Evolutionary conservation across 1,284 basidiomycete species (phyloP).

Genomic region (Naganishia sp.): DNA sequence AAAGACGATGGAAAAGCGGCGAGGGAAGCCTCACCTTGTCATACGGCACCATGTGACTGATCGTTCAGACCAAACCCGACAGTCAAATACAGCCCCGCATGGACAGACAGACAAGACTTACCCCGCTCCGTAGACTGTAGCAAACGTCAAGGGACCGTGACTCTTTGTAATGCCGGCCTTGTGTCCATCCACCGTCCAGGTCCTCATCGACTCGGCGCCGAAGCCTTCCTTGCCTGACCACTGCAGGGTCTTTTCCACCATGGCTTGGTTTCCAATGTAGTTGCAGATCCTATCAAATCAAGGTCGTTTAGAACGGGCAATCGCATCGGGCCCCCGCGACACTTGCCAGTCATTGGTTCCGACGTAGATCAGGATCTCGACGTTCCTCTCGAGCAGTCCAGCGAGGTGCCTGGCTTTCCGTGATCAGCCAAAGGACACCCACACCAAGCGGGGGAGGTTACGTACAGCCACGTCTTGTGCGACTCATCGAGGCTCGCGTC

Average conservation of each 20-base stretch:
- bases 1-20: not conserved
- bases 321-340: conserved; percentile 8
- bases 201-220: conserved; percentile 50
- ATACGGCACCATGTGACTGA: conserved; percentile 55
- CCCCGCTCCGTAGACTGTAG: conserved; percentile 63
- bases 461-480: conserved; percentile 51
- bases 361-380: conserved; percentile 71
- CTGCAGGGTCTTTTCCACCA: conserved; percentile 61
- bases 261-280: conserved; percentile 66
- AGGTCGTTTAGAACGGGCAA: not conserved
- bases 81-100: conserved; percentile 11
- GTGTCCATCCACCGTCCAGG: conserved; percentile 57
- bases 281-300: conserved; percentile 61
- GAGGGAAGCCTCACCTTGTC: conserved; percentile 42
- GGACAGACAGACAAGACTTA: not conserved
- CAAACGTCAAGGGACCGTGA: conserved; percentile 64
- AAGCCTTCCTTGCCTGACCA: conserved; percentile 66
- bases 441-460: not conserved
- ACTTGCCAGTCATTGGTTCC: conserved; percentile 54
- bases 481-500: conserved; percentile 40
- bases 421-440: not conserved
- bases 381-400: conserved; percentile 70
- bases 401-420: conserved; percentile 59
- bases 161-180: conserved; percentile 62
- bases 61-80: conserved; percentile 39